phyloP scores from a whole-genome alignment of 768 basidiomycete genomes.

The Gautieria morchelliformis region DNA sequence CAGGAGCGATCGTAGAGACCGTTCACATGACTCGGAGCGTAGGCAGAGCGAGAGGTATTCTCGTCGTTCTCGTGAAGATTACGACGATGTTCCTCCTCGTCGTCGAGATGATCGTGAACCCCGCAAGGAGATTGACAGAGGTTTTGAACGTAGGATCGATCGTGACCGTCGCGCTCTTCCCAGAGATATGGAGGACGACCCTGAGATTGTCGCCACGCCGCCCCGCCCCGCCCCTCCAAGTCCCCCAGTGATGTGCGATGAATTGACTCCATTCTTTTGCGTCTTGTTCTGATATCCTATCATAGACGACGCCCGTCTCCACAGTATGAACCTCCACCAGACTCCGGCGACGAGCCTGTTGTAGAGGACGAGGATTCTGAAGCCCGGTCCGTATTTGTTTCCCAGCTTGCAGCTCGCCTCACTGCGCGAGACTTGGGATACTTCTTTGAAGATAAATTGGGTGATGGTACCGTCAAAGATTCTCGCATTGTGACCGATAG shows the following conservation, averaged over 20 bases:
- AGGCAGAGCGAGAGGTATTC: slow-evolving; percentile 37
- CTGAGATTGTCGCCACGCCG: slow-evolving; percentile 11
- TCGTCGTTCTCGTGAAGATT: slow-evolving; percentile 50
- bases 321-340: slow-evolving; percentile 52
- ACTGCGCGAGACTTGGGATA: slow-evolving; percentile 96
- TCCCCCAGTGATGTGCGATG: slow-evolving; percentile 38
- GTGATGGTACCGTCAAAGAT: slow-evolving; percentile 89
- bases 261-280: not conserved
- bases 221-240: slow-evolving; percentile 26
- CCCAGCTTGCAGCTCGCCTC: slow-evolving; percentile 93
- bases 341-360: slow-evolving; percentile 62
- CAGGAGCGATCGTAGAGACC: slow-evolving; percentile 35
- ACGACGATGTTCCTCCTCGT: slow-evolving; percentile 44
- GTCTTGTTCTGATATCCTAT: slow-evolving; percentile 7
- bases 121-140: slow-evolving; percentile 25
- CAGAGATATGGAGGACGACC: not conserved
- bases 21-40: slow-evolving; percentile 41
- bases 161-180: slow-evolving; percentile 3
- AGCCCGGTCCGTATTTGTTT: slow-evolving; percentile 97
- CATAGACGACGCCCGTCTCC: slow-evolving; percentile 56
- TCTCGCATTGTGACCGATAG: slow-evolving; percentile 94
- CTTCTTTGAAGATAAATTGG: slow-evolving; percentile 97
- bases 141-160: slow-evolving; percentile 4
- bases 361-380: slow-evolving; percentile 82
- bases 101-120: slow-evolving; percentile 31